A percentile compares a stretch with the other conserved stretches of the same genome.
phyloP scores from a whole-genome alignment of 768 basidiomycete species.

The Panaeolus papilionaceus region DNA sequence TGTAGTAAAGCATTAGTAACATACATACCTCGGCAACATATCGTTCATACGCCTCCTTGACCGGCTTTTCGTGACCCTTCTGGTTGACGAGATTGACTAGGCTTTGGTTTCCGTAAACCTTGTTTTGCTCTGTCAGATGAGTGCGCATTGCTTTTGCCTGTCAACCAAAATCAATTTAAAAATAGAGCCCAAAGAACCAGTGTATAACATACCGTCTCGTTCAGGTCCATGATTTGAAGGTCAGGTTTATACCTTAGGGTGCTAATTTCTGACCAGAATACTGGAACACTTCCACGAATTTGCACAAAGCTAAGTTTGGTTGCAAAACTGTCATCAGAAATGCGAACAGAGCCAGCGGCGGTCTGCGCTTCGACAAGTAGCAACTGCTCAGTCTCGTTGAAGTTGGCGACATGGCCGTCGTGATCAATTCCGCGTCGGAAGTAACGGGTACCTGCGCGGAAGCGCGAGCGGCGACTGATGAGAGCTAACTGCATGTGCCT shows the following conservation, averaged over 20 bases:
- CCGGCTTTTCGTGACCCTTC: conserved; percentile 88
- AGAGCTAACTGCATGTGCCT: conserved; percentile 84
- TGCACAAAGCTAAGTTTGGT: conserved; percentile 88
- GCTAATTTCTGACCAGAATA: conserved; percentile 98
- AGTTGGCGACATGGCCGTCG: conserved; percentile 92
- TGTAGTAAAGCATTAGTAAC: neutral
- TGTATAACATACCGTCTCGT: conserved; percentile 70
- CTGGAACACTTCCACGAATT: conserved; percentile 90
- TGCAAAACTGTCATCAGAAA: conserved; percentile 52
- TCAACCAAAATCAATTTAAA: neutral
- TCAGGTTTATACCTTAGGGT: conserved; percentile 96
- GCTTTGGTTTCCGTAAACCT: conserved; percentile 76
- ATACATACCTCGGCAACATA: conserved; percentile 64
- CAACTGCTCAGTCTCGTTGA: conserved; percentile 98
- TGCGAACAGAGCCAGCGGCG: conserved; percentile 44
- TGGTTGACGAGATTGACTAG: conserved; percentile 95
- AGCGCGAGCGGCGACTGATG: conserved; percentile 92
- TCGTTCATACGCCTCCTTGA: conserved; percentile 95
- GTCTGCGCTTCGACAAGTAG: conserved; percentile 72
- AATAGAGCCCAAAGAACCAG: neutral
- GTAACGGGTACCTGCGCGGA: conserved; percentile 96
- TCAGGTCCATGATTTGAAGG: conserved; percentile 92
- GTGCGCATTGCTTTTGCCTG: conserved; percentile 73
- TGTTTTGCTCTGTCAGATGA: conserved; percentile 78
- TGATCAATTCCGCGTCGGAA: conserved; percentile 93